phyloP scores from a whole-genome alignment of 495 filamentous ascomycete species.

The Trichoderma virens region DNA sequence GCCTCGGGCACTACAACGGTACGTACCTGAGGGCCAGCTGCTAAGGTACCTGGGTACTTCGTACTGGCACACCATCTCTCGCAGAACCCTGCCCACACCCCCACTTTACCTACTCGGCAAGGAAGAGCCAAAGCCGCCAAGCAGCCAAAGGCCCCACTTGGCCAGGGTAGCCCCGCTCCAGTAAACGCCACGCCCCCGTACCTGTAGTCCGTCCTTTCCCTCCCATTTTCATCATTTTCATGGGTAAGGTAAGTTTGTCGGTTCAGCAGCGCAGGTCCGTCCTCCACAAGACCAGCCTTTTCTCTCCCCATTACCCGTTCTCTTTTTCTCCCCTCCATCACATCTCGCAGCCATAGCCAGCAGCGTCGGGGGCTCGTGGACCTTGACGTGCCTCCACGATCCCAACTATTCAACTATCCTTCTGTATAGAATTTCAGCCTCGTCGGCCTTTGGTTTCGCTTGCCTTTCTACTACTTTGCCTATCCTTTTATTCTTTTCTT shows the following conservation, averaged over 20 bases:
- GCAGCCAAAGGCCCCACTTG: background rate
- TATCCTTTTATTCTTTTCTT: background rate
- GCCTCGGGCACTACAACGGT: background rate
- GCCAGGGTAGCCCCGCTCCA: background rate
- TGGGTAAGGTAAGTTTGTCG: constrained; percentile 28
- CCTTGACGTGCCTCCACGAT: background rate
- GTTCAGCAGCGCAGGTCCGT: constrained; percentile 11
- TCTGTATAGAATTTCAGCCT: background rate
- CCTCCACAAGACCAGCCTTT: constrained; percentile 1
- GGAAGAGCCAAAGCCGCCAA: constrained; percentile 2
- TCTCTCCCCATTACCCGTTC: constrained; percentile 6
- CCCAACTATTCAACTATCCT: background rate
- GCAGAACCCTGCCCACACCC: background rate
- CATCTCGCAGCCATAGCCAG: background rate
- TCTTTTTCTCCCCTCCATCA: constrained; percentile 8
- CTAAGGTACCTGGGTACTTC: too few species aligned
- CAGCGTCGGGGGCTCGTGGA: constrained; percentile 3
- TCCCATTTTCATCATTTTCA: constrained; percentile 18
- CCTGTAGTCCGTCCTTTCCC: constrained; percentile 4
- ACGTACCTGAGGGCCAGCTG: too few species aligned
- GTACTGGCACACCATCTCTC: background rate
- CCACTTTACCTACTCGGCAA: background rate
- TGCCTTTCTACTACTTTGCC: background rate
- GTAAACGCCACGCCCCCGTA: background rate
- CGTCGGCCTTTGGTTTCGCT: background rate